Evolutionary conservation across 2,329 filamentous ascomycete species (phyloP), one percentile per base, ranked within the genome.

Genomic region (Fusarium buharicum): DNA sequence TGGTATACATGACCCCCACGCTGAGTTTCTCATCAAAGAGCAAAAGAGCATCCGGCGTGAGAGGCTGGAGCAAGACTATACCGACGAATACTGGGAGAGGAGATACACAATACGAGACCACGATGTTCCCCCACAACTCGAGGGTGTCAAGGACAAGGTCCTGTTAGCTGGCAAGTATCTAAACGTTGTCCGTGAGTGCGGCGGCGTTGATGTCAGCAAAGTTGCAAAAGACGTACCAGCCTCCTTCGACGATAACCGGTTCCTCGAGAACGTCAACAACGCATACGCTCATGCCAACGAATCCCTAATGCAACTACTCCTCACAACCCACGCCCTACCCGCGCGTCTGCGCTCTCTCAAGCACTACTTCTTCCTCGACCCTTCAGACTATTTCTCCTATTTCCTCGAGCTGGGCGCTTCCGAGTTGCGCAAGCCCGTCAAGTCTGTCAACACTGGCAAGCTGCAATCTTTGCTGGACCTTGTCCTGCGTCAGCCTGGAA

Each of bases 41-140:
- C 92, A 97, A 70, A 96, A 94, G 76, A 97, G 93, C 71, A 97
- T 99, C 69, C 90, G 90, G 55, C 86, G 95, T 36, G 95, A 98
- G 74, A 86, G 91, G 56, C 80, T 99, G 3, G 93, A 98, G 72
- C 90, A 97, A 73, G 95, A 99, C 75, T 99, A 98, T 72, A 99
- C 94, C 0, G 95, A 99, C 74, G 95, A 99, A 72, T 99, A 99
- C 76, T 99, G 95, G 95, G 95, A 99, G 75, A 92, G 96, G 72
- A 86, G 95, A 62, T 99, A 99, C 73, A 98, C 95, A 5, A 90
- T 99, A 62, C 89, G 95, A 56, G 92, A 97, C 59, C 88, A 92
- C 44, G 91, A 97, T 58, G 89, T 98, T 1, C 95, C 95, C 4
- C 93, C 94, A 9, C 95, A 99, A 73, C 84, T 99, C 5, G 90